A percentile compares a stretch with the other conserved stretches of the same genome.
phyloP scores from a whole-genome alignment of 2,329 filamentous ascomycete species.

The Mycocentrospora acerina region DNA sequence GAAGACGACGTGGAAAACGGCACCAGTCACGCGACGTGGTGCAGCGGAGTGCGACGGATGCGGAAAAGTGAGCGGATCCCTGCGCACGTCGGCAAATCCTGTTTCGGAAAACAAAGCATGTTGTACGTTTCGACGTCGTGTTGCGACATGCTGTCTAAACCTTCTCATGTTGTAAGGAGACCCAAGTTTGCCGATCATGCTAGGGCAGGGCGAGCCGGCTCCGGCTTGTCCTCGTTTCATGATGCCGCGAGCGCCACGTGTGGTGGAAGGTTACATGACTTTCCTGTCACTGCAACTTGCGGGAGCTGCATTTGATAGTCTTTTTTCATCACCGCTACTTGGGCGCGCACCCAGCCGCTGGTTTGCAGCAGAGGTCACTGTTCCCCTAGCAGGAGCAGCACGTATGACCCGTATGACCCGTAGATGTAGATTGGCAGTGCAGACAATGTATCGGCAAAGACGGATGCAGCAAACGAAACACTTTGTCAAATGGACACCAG shows the following conservation, averaged over 20 bases:
- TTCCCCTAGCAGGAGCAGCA: constrained; percentile 1
- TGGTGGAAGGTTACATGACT: no score
- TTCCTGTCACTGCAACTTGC: no score
- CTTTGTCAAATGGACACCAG: constrained; percentile 16
- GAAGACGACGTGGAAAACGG: constrained; percentile 21
- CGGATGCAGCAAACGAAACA: constrained; percentile 7
- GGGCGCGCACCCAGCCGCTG: constrained; percentile 2
- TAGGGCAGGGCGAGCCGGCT: no score
- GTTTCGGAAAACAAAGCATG: constrained; percentile 3
- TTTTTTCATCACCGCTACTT: constrained; percentile 11
- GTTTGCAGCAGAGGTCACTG: constrained; percentile 6
- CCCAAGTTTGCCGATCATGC: no score
- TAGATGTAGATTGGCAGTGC: constrained; percentile 11
- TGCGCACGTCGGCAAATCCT: not conserved
- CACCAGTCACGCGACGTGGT: constrained; percentile 29
- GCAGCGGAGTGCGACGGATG: constrained; percentile 13
- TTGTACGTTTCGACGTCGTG: not conserved
- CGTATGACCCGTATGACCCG: constrained; percentile 2
- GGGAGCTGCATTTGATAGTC: no score
- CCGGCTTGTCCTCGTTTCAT: no score
- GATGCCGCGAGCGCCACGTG: no score
- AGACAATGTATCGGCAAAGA: constrained; percentile 14
- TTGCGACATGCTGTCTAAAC: no score
- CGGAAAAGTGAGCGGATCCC: constrained; percentile 1
- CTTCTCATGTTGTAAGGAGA: not conserved